Conservation (phyloP, 2,329 filamentous ascomycete genomes). For the Claviceps spartinae region DNA sequence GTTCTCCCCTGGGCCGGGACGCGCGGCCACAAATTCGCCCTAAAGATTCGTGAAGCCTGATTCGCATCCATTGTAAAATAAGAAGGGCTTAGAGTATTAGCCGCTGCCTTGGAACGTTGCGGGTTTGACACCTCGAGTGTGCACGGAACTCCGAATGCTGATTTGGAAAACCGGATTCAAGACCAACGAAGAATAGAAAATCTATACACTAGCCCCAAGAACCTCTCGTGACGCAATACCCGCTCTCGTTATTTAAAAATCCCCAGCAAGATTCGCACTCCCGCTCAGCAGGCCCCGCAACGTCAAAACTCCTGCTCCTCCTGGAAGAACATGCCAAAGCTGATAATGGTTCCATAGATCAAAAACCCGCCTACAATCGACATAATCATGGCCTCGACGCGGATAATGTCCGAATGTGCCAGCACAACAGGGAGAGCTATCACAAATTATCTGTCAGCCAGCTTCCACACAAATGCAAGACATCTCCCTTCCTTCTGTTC, state of each 20-base stretch:
- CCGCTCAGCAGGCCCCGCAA: neutral
- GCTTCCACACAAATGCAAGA: no score
- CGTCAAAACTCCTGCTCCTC: conserved; percentile 87
- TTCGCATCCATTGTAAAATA: no score
- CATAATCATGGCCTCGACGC: conserved; percentile 82
- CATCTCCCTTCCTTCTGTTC: neutral
- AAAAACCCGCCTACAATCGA: conserved; percentile 81
- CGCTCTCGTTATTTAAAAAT: neutral
- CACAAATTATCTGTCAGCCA: neutral
- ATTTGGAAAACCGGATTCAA: neutral
- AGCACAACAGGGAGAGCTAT: conserved; percentile 77
- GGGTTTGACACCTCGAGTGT: no score
- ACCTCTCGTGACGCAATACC: neutral
- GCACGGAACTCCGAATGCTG: neutral
- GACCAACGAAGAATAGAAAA: neutral
- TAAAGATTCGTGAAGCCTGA: no score
- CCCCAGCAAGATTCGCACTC: neutral
- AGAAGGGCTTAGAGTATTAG: no score
- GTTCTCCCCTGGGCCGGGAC: no score
- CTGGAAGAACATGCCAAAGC: conserved; percentile 95
- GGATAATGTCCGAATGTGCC: conserved; percentile 74
- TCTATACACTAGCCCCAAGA: neutral
- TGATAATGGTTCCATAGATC: conserved; percentile 97
- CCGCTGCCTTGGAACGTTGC: no score
- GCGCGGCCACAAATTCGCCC: no score